Conservation (phyloP, 495 filamentous ascomycete genomes). For the Penicillium ucsense region DNA sequence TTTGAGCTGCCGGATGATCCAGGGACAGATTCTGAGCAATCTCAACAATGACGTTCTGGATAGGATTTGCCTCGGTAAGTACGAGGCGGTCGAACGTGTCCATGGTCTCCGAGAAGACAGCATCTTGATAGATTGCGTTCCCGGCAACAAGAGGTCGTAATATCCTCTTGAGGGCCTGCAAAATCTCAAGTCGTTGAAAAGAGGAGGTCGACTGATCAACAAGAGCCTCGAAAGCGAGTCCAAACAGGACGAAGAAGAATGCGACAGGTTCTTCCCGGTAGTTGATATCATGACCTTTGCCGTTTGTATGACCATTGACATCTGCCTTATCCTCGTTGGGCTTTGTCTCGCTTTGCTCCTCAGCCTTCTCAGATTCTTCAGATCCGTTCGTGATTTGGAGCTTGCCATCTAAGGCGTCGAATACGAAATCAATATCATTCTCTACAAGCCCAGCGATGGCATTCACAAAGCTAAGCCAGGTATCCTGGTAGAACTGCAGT, state of each 20-base stretch:
- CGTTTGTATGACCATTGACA: slow-evolving; percentile 34
- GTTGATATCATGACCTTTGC: slow-evolving; percentile 68
- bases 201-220: slow-evolving; percentile 66
- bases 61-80: slow-evolving; percentile 75
- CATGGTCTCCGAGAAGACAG: slow-evolving; percentile 95
- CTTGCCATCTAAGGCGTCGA: slow-evolving; percentile 90
- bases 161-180: slow-evolving; percentile 90
- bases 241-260: slow-evolving; percentile 98
- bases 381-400: slow-evolving; percentile 14
- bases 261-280: slow-evolving; percentile 96
- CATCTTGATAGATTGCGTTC: slow-evolving; percentile 90
- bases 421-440: slow-evolving; percentile 94
- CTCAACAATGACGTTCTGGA: slow-evolving; percentile 88
- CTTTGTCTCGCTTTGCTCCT: slow-evolving; percentile 31
- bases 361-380: slow-evolving; percentile 5
- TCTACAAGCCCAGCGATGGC: slow-evolving; percentile 96
- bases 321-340: slow-evolving; percentile 35
- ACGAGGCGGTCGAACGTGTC: slow-evolving; percentile 89
- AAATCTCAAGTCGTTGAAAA: slow-evolving; percentile 78
- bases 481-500: slow-evolving; percentile 82
- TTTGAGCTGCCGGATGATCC: slow-evolving; percentile 79
- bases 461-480: slow-evolving; percentile 93
- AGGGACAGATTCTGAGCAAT: slow-evolving; percentile 84
- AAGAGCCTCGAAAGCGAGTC: slow-evolving; percentile 90
- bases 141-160: slow-evolving; percentile 90